Evolutionary conservation across 2,329 filamentous ascomycete genomes (phyloP).

Genomic region (Tolypocladium cylindrosporum): DNA sequence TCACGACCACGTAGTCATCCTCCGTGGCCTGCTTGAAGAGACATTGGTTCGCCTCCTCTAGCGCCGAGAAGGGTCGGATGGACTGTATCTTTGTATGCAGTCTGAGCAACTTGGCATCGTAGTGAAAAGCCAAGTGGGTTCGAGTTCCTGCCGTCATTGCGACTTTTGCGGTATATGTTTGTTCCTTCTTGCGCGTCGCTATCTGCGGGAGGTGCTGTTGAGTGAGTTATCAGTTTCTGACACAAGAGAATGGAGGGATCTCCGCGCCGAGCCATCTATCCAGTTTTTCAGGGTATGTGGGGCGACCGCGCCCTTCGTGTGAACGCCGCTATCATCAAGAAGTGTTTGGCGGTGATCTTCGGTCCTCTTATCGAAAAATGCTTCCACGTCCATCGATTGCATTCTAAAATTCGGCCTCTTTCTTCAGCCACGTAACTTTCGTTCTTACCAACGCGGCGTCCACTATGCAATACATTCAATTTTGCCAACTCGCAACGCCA

Average conservation of each 20-base stretch:
- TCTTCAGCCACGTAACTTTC: neutral
- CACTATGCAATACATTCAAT: no score
- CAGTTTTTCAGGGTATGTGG: neutral
- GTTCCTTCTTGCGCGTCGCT: neutral
- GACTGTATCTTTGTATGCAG: constrained; percentile 34
- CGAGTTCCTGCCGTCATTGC: constrained; percentile 3
- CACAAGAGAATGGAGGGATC: neutral
- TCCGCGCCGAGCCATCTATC: neutral
- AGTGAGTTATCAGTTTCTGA: neutral
- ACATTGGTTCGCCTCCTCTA: constrained; percentile 39
- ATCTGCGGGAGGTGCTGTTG: neutral
- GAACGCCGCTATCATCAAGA: no score
- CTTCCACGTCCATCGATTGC: neutral
- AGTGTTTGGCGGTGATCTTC: neutral
- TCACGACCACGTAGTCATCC: constrained; percentile 47
- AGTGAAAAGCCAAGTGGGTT: constrained; percentile 35
- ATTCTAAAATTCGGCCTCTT: neutral
- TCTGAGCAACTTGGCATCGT: constrained; percentile 30
- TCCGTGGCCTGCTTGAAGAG: constrained; percentile 49
- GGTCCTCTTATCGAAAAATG: neutral
- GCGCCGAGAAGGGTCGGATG: constrained; percentile 35
- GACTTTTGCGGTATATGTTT: neutral
- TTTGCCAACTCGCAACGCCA: no score
- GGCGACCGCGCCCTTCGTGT: neutral
- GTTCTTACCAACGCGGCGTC: no score